Evolutionary conservation across 805 yeast genomes (phyloP).

Genomic region (Pichia manshurica): DNA sequence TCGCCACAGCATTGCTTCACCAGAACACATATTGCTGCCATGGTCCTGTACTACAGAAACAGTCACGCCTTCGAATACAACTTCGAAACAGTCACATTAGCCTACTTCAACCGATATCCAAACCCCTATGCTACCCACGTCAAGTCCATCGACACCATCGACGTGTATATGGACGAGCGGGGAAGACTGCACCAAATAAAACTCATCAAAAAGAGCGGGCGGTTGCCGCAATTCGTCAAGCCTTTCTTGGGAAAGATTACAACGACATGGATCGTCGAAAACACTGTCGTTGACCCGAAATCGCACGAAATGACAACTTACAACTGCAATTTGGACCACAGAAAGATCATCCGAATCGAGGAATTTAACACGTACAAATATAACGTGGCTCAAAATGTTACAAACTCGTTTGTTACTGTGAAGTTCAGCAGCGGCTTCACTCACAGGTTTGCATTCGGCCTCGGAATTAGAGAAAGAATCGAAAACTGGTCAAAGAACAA

Average conservation of each 20-base stretch:
- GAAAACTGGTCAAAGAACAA: constrained; percentile 75
- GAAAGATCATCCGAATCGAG: constrained; percentile 68
- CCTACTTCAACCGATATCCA: constrained; percentile 68
- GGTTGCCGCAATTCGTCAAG: constrained; percentile 71
- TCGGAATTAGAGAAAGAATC: constrained; percentile 63
- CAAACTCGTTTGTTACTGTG: constrained; percentile 47
- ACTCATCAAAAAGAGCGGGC: constrained; percentile 70
- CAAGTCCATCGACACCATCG: constrained; percentile 71
- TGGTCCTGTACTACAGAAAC: constrained; percentile 61
- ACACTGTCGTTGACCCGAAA: constrained; percentile 63
- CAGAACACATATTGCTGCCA: too few species aligned
- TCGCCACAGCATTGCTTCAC: too few species aligned
- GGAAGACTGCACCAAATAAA: constrained; percentile 71
- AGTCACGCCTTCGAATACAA: constrained; percentile 55
- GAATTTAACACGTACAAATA: constrained; percentile 59
- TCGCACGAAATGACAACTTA: constrained; percentile 54
- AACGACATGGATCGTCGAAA: constrained; percentile 78
- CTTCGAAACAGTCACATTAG: constrained; percentile 68
- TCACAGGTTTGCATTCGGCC: constrained; percentile 23
- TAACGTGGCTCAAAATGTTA: constrained; percentile 27
- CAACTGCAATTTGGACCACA: constrained; percentile 80
- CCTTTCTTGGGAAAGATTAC: constrained; percentile 68
- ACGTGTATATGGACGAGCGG: constrained; percentile 47
- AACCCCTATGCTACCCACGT: constrained; percentile 87
- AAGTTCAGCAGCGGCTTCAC: constrained; percentile 67